Evolutionary conservation across 768 basidiomycete species (phyloP).

Genomic region (Mycena galericulata): DNA sequence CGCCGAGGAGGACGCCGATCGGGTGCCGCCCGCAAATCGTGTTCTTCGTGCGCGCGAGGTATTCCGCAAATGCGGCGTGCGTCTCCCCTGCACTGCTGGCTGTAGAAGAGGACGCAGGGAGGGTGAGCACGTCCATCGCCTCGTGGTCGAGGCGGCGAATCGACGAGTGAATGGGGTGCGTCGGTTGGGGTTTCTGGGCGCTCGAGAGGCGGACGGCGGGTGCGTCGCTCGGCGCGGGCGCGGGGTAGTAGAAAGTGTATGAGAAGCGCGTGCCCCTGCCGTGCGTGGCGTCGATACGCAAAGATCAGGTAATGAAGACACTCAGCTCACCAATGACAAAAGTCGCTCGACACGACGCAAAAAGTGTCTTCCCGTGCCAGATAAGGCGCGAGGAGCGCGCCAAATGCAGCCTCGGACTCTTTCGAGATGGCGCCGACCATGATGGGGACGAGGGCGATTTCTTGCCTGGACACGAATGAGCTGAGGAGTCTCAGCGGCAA

Average conservation of each 20-base stretch:
- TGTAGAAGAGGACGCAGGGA: conserved; percentile 54
- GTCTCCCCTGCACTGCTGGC: conserved; percentile 57
- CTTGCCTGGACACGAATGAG: conserved; percentile 55
- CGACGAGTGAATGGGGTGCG: conserved; percentile 82
- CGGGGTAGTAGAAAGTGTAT: conserved; percentile 90
- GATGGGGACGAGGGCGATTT: conserved; percentile 90
- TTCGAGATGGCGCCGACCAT: conserved; percentile 85
- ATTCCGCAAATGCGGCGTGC: conserved; percentile 72
- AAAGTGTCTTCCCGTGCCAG: conserved; percentile 83
- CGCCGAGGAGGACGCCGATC: conserved; percentile 91
- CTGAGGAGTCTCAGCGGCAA: background rate
- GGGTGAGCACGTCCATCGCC: conserved; percentile 79
- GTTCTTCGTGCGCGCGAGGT: conserved; percentile 83
- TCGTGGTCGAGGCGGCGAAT: conserved; percentile 89
- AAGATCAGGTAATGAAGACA: background rate
- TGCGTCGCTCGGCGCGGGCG: conserved; percentile 49
- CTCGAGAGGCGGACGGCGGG: conserved; percentile 65
- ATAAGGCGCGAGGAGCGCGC: conserved; percentile 83
- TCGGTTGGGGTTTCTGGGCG: conserved; percentile 50
- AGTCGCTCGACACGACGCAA: conserved; percentile 94
- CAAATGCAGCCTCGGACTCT: conserved; percentile 70
- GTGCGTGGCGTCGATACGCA: conserved; percentile 4
- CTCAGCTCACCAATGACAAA: conserved; percentile 98
- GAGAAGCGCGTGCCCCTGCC: conserved; percentile 87
- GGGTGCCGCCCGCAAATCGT: conserved; percentile 98